Evolutionary conservation across 2,329 filamentous ascomycete species (phyloP).

Genomic region (Phialophora macrospora): DNA sequence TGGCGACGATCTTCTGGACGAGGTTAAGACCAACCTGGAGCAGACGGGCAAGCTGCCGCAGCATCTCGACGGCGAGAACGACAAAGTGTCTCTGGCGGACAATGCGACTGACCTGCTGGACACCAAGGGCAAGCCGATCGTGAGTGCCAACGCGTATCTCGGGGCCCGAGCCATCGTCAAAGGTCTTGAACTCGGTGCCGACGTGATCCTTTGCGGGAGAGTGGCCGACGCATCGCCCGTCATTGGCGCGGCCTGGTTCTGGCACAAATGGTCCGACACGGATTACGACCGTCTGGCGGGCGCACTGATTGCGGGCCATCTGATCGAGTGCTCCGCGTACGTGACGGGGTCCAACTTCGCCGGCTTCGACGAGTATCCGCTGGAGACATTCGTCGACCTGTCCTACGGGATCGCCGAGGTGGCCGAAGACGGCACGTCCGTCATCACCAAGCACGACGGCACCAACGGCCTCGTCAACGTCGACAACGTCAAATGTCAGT

Average conservation of each 20-base stretch:
- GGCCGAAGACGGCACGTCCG: constrained; percentile 50
- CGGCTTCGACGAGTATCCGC: constrained; percentile 51
- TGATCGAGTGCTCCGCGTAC: constrained; percentile 62
- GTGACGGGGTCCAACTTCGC: constrained; percentile 62
- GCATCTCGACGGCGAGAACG: constrained; percentile 52
- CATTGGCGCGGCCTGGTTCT: constrained; percentile 62
- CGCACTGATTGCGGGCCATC: constrained; percentile 56
- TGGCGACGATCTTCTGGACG: constrained; percentile 52
- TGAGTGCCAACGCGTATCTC: constrained; percentile 59
- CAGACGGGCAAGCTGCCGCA: constrained; percentile 43
- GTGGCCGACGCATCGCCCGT: constrained; percentile 59
- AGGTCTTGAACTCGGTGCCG: constrained; percentile 47
- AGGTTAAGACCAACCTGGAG: constrained; percentile 44
- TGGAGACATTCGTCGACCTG: constrained; percentile 52
- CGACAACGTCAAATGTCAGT: constrained; percentile 53
- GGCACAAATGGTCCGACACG: constrained; percentile 58
- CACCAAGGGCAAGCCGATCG: constrained; percentile 45
- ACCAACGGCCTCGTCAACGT: constrained; percentile 53
- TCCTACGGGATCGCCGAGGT: constrained; percentile 59
- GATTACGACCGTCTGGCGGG: constrained; percentile 58
- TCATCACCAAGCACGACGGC: constrained; percentile 56
- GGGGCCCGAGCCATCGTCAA: constrained; percentile 57
- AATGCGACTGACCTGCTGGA: constrained; percentile 49
- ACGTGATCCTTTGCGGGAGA: constrained; percentile 53
- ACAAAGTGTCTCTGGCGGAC: constrained; percentile 44